These are phyloP conservation scores for Fusarium sp. DNA, from an alignment of 2,329 filamentous ascomycete genomes.

Conservation along the genomic window DNA sequence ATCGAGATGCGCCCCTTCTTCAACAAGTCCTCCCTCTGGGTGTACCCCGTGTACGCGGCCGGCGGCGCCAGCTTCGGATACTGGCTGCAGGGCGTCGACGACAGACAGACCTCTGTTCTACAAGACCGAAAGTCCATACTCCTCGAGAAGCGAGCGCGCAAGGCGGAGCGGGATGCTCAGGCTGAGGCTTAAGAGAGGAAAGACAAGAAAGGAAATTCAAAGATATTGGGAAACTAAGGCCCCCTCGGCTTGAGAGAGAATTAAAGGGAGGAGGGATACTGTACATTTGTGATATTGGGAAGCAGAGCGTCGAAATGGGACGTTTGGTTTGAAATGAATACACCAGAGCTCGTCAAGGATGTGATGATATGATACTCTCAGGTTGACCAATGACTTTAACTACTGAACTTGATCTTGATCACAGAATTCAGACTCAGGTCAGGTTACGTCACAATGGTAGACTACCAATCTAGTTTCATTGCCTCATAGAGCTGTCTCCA, in stretches of 20 bases:
- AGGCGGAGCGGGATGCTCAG: conserved; percentile 53
- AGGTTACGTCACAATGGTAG: not conserved
- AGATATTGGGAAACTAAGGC: conserved; percentile 21
- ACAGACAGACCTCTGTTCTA: conserved; percentile 81
- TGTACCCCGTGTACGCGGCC: conserved; percentile 88
- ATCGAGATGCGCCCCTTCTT: conserved; percentile 98
- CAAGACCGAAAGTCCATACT: conserved; percentile 81
- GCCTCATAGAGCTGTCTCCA: conserved; percentile 16
- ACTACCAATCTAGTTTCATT: conserved; percentile 9
- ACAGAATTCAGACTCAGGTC: not conserved
- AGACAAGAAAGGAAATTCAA: conserved; percentile 9
- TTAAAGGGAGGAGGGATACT: conserved; percentile 23
- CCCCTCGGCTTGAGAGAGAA: conserved; percentile 6
- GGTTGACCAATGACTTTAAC: not conserved
- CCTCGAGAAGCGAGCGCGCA: conserved; percentile 88
- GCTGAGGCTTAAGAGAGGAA: conserved; percentile 40
- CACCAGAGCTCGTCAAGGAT: conserved; percentile 11
- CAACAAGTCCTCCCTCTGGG: conserved; percentile 85
- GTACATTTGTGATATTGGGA: conserved; percentile 43
- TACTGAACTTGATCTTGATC: not conserved
- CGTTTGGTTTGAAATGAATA: conserved; percentile 36
- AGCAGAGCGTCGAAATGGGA: conserved; percentile 43
- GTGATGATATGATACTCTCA: conserved; percentile 14
- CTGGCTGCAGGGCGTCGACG: conserved; percentile 93
- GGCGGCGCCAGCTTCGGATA: conserved; percentile 94